Base-by-base conservation (phyloP, 495 filamentous ascomycete genomes). In the Extremus antarcticus region DNA sequence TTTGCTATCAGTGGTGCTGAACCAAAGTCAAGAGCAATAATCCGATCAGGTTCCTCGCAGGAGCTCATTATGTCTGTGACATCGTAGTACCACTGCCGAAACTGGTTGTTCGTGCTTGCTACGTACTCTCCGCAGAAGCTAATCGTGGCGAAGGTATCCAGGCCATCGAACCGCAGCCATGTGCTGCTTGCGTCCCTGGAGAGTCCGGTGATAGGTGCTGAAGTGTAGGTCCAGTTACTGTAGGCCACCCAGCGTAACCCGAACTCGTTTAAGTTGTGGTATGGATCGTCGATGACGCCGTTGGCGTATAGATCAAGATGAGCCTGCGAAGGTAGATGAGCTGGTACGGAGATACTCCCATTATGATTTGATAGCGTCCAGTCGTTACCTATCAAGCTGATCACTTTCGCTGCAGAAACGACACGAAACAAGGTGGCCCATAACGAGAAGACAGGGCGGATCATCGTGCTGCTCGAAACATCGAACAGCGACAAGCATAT, bases 61-160 rank as follows among this genome's bases (percentile, higher is more conserved):
- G 59, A 59, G 8, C 50, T 57, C 16, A 85, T 4, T 4, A 35
- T 35, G 29, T 35, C 29, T 13, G 29, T 7, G 7, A 35, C 29
- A 35, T 35, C 29, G 29, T 35, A 35, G 29, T 35, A 13, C 29
- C 29, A 35, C 29, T 35, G 29, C 29, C 29, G 29, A 13, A 35
- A 87, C 64, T 87, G 83, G 56, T 86, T 87, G 62, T 84, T 75
- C 0, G 83, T 85, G 1, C 74, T 73, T 2, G 76, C 84, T n/a
- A 87, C 73, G 47, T 71, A 62, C 35, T 80, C 64, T 0, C 74
- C 77, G 64, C 84, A 87, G 39, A 86, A 70, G 19, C 71, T 66
- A 25, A 87, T 76, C 17, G 77, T 76, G 20, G 81, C 71, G 59
- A 85, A 86, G 0, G 82, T 86, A 52, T 86, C 82, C 10, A 85